These are phyloP conservation scores for Crassisporium funariophilum DNA, from an alignment of 768 basidiomycete genomes.

Conservation along the genomic window DNA sequence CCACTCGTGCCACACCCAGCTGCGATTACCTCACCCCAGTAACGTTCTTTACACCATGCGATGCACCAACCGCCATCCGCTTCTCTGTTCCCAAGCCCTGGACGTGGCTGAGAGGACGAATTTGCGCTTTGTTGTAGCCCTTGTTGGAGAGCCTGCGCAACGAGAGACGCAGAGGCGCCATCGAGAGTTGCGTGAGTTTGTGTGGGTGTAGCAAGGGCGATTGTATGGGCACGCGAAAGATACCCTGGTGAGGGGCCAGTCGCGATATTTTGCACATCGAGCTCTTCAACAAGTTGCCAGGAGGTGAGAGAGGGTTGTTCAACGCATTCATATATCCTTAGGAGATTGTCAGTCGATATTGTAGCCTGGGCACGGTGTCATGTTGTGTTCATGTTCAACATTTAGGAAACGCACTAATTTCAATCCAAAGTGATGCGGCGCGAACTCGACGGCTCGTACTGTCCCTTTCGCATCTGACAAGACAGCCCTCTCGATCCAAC, in stretches of 20 bases:
- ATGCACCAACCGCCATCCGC: slow-evolving; percentile 93
- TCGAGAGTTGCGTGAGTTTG: slow-evolving; percentile 60
- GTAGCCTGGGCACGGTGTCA: slow-evolving; percentile 60
- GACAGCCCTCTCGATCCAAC: slow-evolving; percentile 77
- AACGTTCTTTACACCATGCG: slow-evolving; percentile 94
- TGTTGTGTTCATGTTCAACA: neutral
- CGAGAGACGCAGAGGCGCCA: slow-evolving; percentile 58
- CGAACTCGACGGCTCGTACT: slow-evolving; percentile 84
- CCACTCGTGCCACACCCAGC: slow-evolving; percentile 73
- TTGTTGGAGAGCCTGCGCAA: slow-evolving; percentile 67
- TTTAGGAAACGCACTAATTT: slow-evolving; percentile 63
- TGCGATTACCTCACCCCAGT: slow-evolving; percentile 92
- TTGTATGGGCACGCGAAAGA: slow-evolving; percentile 51
- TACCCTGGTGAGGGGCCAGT: slow-evolving; percentile 42
- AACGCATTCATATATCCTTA: slow-evolving; percentile 90
- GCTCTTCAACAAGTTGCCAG: slow-evolving; percentile 76
- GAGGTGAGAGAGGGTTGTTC: slow-evolving; percentile 72
- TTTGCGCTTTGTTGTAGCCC: slow-evolving; percentile 34
- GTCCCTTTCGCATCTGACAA: slow-evolving; percentile 86
- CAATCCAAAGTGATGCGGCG: slow-evolving; percentile 84
- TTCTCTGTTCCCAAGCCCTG: slow-evolving; percentile 65
- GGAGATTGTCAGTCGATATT: slow-evolving; percentile 82
- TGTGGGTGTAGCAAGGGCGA: slow-evolving; percentile 71
- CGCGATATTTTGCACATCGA: slow-evolving; percentile 68
- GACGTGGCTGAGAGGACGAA: slow-evolving; percentile 25